Base-by-base conservation (phyloP, 257 asterid species). In the Nicotiana obtusifolia region DNA sequence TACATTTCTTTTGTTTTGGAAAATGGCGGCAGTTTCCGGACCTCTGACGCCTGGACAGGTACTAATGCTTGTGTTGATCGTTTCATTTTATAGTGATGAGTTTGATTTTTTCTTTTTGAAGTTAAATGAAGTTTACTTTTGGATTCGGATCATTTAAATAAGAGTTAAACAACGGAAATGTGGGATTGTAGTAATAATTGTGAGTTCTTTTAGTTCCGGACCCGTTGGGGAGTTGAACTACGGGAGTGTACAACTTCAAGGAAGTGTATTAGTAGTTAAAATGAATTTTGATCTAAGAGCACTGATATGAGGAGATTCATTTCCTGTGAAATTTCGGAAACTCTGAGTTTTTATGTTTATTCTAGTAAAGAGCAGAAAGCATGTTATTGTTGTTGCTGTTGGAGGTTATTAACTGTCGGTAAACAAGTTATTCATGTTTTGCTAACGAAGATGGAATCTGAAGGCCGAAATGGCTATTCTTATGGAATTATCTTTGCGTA, bases 21-120 rank as follows among this genome's bases (percentile, higher is more conserved):
- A 81, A 86, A 92, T 93, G 98, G 91, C 88, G 82, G 91, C 88
- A 92, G 93, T 76, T 86, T 80, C 95, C 67, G 95, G 91, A 47
- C 95, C 91, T 61, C 86, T 91, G 79, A 89, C 94, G 17, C 90
- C 97, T 67, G 95, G 95, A 41, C 97, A 88, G 95, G 97, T 93
- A 80, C 37, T 71, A 71, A 44, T 10, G 66, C 37, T 87, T 22
- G 69, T 71, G 22, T 53, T 71, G 20, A 44, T 71, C 77, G n/a
- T 22, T 20, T 49, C 80, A 6, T 37, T 64, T 77, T 57, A n/a
- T 68, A 35, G 10, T 56, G 41, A 61, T 24, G 60, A 44, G 59
- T 41, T 41, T 80, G 61, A 77, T 6, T 64, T 19, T 7, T 62
- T 56, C 5, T 57, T 78, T 0, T 41, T 22, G 49, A 44, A 71